These are phyloP conservation scores for Penicillium sclerotigenum DNA, from an alignment of 2,329 filamentous ascomycete species.

Conservation along the genomic window DNA sequence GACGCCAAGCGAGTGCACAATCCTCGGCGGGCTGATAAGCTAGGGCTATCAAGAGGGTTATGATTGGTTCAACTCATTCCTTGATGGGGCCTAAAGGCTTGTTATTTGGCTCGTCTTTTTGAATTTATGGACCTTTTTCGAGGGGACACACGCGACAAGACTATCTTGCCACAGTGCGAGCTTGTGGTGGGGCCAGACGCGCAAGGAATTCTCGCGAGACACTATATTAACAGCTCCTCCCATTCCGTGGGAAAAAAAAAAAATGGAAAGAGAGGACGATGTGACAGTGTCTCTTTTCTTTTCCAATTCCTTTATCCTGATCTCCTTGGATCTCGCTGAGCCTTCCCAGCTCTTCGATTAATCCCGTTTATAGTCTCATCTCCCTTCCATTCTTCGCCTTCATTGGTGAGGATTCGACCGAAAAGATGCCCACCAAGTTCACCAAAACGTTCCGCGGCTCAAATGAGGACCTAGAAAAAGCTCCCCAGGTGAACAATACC, in stretches of 20 bases:
- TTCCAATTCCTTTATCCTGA: constrained; percentile 13
- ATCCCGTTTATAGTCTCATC: neutral
- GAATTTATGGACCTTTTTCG: constrained; percentile 13
- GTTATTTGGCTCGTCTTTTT: constrained; percentile 23
- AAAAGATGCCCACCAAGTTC: constrained; percentile 14
- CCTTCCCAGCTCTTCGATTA: constrained; percentile 20
- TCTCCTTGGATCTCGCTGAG: constrained; percentile 19
- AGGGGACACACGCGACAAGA: constrained; percentile 16
- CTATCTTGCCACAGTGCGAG: constrained; percentile 15
- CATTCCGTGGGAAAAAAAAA: constrained; percentile 18
- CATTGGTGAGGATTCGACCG: constrained; percentile 11
- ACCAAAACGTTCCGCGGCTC: constrained; percentile 19
- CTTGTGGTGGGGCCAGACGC: constrained; percentile 16
- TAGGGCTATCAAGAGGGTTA: neutral
- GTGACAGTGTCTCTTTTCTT: constrained; percentile 12
- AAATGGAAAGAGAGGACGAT: constrained; percentile 21
- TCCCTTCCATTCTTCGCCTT: constrained; percentile 12
- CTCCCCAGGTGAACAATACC: constrained; percentile 27
- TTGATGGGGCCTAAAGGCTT: constrained; percentile 9
- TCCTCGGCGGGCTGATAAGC: constrained; percentile 21
- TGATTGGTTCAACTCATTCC: neutral
- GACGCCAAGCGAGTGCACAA: constrained; percentile 13
- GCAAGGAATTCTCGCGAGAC: constrained; percentile 15
- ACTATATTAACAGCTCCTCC: constrained; percentile 18
- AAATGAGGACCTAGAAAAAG: constrained; percentile 35